A percentile compares a stretch with the other conserved stretches of the same genome.
These are phyloP conservation scores for Neophaeococcomyces aloes DNA, from an alignment of 2,329 filamentous ascomycete species.

Conservation along the genomic window DNA sequence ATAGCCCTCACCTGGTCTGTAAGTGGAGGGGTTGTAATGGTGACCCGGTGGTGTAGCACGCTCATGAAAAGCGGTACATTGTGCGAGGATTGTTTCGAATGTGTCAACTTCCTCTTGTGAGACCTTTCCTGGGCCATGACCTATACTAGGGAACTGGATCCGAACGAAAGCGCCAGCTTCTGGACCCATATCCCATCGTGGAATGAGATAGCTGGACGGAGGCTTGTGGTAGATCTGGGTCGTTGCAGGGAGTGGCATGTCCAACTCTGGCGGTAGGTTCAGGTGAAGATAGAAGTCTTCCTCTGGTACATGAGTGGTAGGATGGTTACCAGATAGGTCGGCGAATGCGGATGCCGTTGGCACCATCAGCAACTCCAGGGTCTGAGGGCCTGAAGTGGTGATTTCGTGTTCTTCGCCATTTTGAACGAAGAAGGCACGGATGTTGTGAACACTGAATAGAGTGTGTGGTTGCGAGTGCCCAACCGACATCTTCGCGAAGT, in stretches of 20 bases:
- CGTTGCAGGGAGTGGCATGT: slow-evolving; percentile 83
- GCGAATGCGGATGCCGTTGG: slow-evolving; percentile 68
- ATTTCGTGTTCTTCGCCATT: slow-evolving; percentile 75
- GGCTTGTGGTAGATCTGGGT: slow-evolving; percentile 97
- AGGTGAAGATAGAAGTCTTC: slow-evolving; percentile 97
- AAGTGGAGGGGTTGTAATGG: slow-evolving; percentile 71
- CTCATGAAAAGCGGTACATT: slow-evolving; percentile 92
- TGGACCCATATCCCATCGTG: slow-evolving; percentile 83
- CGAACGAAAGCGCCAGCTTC: slow-evolving; percentile 84
- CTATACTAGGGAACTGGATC: slow-evolving; percentile 74
- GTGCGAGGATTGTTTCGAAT: slow-evolving; percentile 94
- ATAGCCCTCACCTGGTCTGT: slow-evolving; percentile 69
- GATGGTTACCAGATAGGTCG: slow-evolving; percentile 45
- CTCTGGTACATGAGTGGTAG: slow-evolving; percentile 49
- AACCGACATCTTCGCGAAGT: slow-evolving; percentile 23
- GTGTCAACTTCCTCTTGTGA: slow-evolving; percentile 89
- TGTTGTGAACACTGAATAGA: slow-evolving; percentile 57
- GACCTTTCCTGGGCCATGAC: slow-evolving; percentile 52
- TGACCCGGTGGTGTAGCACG: slow-evolving; percentile 54
- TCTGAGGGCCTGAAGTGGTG: slow-evolving; percentile 78
- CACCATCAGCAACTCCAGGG: slow-evolving; percentile 88
- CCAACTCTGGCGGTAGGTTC: slow-evolving; percentile 86
- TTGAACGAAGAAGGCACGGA: slow-evolving; percentile 82
- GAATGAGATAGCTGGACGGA: slow-evolving; percentile 84
- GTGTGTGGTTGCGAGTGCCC: slow-evolving; percentile 46